Evolutionary conservation across 192 early-diverging fungal genomes (phyloP), one percentile per base, ranked within the genome.

Genomic region (Backusella parvicylindrica): DNA sequence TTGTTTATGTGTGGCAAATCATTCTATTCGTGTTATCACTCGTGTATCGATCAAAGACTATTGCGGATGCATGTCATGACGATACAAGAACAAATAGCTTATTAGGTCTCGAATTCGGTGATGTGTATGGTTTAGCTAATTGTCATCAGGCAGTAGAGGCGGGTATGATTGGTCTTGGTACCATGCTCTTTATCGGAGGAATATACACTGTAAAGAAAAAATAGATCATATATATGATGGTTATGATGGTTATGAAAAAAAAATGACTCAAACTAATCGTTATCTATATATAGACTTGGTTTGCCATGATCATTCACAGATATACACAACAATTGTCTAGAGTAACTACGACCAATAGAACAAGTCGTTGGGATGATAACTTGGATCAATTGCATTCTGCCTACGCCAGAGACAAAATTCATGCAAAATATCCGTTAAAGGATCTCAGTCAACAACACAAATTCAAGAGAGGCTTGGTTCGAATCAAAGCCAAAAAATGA

Each of bases 131-230:
- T 13, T 60, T 78, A 21, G 67, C 77, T 11, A 78, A 78, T 37
- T 78, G 77, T 40, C 49, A 68, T 41, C 77, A 78, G 41, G 77
- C 77, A 47, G 77, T 63, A 3, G 65, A 78, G 68, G 77, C 72
- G 2, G 77, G 77, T 33, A 35, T 78, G 21, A 78, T 78, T 63
- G 77, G 71, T 43, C 50, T 78, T 33, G 77, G 65, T 35, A 38
- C 73, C 6, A 23, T 73, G 35, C 31, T 78, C 12, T 78, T 78
- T 64, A 36, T 72, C 12, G 77, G 77, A 9, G 65, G 65, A 33
- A 37, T 78, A 15, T 73, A 70, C 18, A 69, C 60, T 72, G 77
- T 78, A 73, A 41, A 35, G 66, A n/a, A n/a, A n/a, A n/a, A n/a
- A n/a, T n/a, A n/a, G n/a, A n/a, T n/a, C n/a, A n/a, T n/a, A n/a